These are phyloP conservation scores for Cryptosporidium ubiquitum DNA, from an alignment of 169 alveolate genomes.

Conservation along the genomic window DNA sequence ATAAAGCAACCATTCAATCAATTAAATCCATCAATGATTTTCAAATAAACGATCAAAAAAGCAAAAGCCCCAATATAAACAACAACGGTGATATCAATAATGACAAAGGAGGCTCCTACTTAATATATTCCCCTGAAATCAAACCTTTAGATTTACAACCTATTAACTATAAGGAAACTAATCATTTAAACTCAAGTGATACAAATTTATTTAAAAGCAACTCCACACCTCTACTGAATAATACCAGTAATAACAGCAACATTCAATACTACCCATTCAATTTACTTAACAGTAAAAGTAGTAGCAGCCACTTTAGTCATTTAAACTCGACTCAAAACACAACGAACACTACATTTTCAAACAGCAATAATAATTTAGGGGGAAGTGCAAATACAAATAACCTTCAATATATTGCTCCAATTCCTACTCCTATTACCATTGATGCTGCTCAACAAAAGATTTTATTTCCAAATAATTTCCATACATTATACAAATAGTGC, in stretches of 20 bases:
- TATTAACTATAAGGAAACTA: neutral
- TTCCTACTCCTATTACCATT: conserved; percentile 36
- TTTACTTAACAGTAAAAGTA: neutral
- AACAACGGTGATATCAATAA: neutral
- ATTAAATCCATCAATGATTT: neutral
- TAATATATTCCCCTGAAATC: conserved; percentile 25
- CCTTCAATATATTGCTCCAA: conserved; percentile 22
- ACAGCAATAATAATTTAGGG: neutral
- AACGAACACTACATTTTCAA: neutral
- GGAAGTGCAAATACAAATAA: neutral
- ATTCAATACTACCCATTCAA: neutral
- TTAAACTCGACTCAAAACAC: neutral
- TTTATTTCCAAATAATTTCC: conserved; percentile 28
- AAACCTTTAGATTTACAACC: conserved; percentile 26
- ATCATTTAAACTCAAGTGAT: neutral
- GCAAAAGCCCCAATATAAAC: neutral
- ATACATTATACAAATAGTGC: conserved; percentile 5
- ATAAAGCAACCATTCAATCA: conserved; percentile 58
- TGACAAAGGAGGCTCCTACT: neutral
- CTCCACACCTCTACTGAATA: neutral
- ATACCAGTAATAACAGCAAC: neutral
- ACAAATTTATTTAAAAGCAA: neutral
- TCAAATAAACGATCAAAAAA: neutral
- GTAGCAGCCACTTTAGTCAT: neutral
- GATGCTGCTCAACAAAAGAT: conserved; percentile 14